A percentile compares a stretch with the other conserved stretches of the same genome.
Conservation (phyloP, 176 grass and related monocot genomes). For the bread wheat (Triticum aestivum) region IWGSC_CS_RefSeq_v2.1 NC_057800.1:15220233-15220732, state of each 20-base stretch:
- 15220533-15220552: not conserved
- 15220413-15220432: not conserved
- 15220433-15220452: not conserved
- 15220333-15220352: not conserved
- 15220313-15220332: not conserved
- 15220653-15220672: not conserved
- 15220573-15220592: not conserved
- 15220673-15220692: not conserved
- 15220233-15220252: not conserved
- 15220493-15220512: not conserved
- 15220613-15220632: not conserved
- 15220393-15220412: not conserved
- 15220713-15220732: not conserved
- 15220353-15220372: not conserved
- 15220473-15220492: not conserved
- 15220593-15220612: not conserved
- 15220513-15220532: not conserved
- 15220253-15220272: not conserved
- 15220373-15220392: not conserved
- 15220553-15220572: not conserved
- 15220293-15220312: not conserved
- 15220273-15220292: not conserved
- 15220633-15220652: not conserved
- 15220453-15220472: not conserved
- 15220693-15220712: not conserved